phyloP scores from a whole-genome alignment of 768 basidiomycete species.

The Mrakia gelida region DNA sequence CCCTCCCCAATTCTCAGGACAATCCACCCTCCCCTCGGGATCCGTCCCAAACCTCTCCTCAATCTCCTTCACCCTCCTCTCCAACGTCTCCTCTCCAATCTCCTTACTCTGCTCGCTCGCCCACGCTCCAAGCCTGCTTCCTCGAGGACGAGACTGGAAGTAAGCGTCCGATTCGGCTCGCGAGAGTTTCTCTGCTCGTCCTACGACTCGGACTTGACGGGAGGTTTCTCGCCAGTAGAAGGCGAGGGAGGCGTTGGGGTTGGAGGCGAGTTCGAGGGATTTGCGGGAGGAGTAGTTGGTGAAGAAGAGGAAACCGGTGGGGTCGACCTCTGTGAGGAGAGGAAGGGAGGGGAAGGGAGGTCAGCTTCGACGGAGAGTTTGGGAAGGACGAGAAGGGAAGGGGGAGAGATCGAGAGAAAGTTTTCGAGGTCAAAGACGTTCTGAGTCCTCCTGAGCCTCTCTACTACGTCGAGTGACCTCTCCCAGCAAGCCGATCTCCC shows the following conservation, averaged over 20 bases:
- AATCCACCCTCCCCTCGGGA: slow-evolving; percentile 48
- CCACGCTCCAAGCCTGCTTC: slow-evolving; percentile 85
- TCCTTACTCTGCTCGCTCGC: slow-evolving; percentile 82
- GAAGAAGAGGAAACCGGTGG: slow-evolving; percentile 82
- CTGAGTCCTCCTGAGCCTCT: too few species aligned
- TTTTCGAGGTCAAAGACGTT: too few species aligned
- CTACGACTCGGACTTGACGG: slow-evolving; percentile 75
- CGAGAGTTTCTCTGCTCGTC: slow-evolving; percentile 72
- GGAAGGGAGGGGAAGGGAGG: slow-evolving; percentile 47
- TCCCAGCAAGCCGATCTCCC: neutral
- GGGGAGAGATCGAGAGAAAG: neutral
- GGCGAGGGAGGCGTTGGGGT: slow-evolving; percentile 73
- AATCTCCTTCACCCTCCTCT: slow-evolving; percentile 41
- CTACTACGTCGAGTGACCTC: neutral
- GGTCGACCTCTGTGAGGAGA: slow-evolving; percentile 59
- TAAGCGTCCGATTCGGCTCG: slow-evolving; percentile 74
- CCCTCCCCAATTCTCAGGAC: slow-evolving; percentile 32
- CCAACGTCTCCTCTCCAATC: slow-evolving; percentile 50
- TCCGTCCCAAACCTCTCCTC: slow-evolving; percentile 54
- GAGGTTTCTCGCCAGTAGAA: slow-evolving; percentile 90
- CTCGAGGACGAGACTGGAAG: slow-evolving; percentile 73
- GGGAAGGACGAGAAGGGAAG: neutral
- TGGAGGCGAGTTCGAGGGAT: slow-evolving; percentile 67
- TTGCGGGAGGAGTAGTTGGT: slow-evolving; percentile 96
- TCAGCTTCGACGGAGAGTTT: neutral